Base-by-base conservation (phyloP, 2,329 filamentous ascomycete genomes). In the Ilyonectria destructans region DNA sequence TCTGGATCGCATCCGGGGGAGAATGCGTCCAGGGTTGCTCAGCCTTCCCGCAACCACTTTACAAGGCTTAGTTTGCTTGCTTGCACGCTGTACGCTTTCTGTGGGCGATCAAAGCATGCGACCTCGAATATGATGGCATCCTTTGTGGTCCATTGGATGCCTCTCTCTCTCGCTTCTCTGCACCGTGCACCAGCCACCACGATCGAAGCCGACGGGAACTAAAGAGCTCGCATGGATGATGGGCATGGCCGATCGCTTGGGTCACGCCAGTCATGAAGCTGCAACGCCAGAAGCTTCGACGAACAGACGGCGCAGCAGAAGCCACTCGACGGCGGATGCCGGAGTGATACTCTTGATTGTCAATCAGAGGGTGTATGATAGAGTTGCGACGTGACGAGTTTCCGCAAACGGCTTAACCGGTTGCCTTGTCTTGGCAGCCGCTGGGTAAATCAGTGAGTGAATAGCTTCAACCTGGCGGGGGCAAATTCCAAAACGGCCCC, bases 61-160 rank as follows among this genome's bases (percentile, higher is more conserved):
- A 8, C 33, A 58, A 52, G 58, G 31, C 51, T 60, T 56, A 35
- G 52, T 64, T 52, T n/a, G 19, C 8, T 37, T 37, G 49, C 55
- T 59, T 65, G 60, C 26, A 26, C 26, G 26, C 26, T 26, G 26
- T 26, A 5, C 26, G 26, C 69, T 73, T 19, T 66, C 43, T 21
- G n/a, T 51, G 35, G 63, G 3, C 26, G n/a, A 19, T 9, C 23
- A 48, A 19, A 29, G 33, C 35, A 23, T 29, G 19, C 26, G 9
- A 51, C 21, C n/a, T 45, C 6, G 29, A 59, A 56, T 43, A 65
- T 17, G n/a, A 37, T 37, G 21, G 48, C 62, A 62, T 68, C 65
- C 29, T 69, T 37, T 45, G 60, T 56, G 62, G 70, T 66, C 69
- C 58, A 75, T 71, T 73, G 73, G 73, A 75, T 75, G 73, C 73